A percentile compares a stretch with the other conserved stretches of the same genome.
Conservation (phyloP, 345 rosid genomes). For the Ceriops tagal region DNA sequence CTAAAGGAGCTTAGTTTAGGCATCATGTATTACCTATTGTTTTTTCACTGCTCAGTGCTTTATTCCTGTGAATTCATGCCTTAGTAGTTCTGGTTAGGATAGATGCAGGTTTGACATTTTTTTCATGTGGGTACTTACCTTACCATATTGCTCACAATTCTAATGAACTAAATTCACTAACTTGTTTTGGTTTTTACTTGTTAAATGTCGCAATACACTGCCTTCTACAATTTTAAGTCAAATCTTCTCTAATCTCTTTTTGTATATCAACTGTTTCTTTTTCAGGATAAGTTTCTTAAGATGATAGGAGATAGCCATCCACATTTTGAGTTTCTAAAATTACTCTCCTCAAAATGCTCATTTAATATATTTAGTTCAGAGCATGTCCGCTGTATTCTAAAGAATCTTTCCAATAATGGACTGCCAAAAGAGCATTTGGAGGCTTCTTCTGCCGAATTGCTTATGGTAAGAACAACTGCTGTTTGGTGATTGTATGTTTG, state of each 20-base stretch:
- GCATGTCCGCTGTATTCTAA: slow-evolving; percentile 53
- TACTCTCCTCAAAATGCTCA: slow-evolving; percentile 68
- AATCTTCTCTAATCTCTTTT: slow-evolving; percentile 7
- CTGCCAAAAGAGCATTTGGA: slow-evolving; percentile 36
- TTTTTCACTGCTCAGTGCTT: background rate
- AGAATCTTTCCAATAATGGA: slow-evolving; percentile 42
- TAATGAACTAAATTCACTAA: background rate
- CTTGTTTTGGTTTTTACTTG: background rate
- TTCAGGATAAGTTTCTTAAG: slow-evolving; percentile 71
- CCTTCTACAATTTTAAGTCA: background rate
- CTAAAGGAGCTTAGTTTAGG: background rate
- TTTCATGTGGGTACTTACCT: background rate
- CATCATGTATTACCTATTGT: background rate
- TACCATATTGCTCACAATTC: background rate
- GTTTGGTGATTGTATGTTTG: slow-evolving; percentile 4
- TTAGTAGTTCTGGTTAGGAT: background rate
- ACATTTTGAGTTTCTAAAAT: slow-evolving; percentile 54
- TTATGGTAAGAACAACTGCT: slow-evolving; percentile 53
- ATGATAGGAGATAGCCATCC: slow-evolving; percentile 65
- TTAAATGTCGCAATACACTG: background rate
- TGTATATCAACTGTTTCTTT: slow-evolving; percentile 13
- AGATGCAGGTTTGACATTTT: background rate
- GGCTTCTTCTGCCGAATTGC: slow-evolving; percentile 56
- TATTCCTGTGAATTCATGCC: background rate
- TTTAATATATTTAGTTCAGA: slow-evolving; percentile 69